Evolutionary conservation across 1,284 basidiomycete genomes (phyloP), one percentile per base, ranked within the genome.

Genomic region (Puccinia horiana): DNA sequence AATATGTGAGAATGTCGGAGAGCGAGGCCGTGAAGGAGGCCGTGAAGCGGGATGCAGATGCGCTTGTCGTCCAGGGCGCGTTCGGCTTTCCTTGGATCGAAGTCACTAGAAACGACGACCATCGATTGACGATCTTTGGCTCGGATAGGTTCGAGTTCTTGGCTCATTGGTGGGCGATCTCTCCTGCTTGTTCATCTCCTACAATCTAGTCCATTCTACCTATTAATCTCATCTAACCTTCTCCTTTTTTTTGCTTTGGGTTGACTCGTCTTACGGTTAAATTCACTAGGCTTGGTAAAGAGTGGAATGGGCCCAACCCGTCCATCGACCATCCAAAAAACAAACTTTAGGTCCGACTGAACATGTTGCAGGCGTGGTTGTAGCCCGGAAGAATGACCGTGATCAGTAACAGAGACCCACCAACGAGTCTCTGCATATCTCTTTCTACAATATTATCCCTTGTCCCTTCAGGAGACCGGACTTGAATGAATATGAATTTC

Each of bases 141-240:
- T 81, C 79, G 26, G 79, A 81, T 61, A n/a, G 79, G 35, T 74
- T 81, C 29, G 79, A 81, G 44, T 81, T 81, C 42, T 47, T 81
- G 42, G 79, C 79, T 0, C 23, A 81, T 42, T 81, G 79, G 79
- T 80, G 26, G 14, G 78, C 23, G 16, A 16, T 14, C 3, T 26
- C 16, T 23, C 16, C 42, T 29, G 47, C n/a, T 1, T 16, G 14
- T 35, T 23, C 69, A 37, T 18, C 16, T 61, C 29, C 12, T 20
- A 52, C n/a, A 26, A 26, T 29, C 12, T 2, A 11, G n/a, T 26
- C 20, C 4, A 11, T 20, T 58, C 54, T 26, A 26, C 26, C 26
- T 58, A 9, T 8, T 8, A 9, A 26, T 58, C 26, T n/a, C 16
- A 8, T 44, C 16, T 44, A 8, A 8, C 16, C 16, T 44, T 44